These are phyloP conservation scores for Marsdenia floribunda DNA, from an alignment of 257 asterid genomes.

Conservation along the genomic window DNA sequence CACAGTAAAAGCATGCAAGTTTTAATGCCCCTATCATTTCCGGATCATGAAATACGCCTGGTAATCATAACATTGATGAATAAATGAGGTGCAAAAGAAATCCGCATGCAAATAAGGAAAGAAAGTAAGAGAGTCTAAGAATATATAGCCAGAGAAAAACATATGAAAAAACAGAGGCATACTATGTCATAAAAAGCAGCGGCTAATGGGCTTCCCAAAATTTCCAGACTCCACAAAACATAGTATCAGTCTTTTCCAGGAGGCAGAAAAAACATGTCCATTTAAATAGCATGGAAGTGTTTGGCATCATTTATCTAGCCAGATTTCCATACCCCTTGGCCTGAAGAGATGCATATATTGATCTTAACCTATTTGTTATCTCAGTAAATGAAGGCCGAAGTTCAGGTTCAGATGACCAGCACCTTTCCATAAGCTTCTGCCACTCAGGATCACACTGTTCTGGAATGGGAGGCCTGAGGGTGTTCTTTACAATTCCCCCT, in stretches of 20 bases:
- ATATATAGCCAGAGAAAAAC: neutral
- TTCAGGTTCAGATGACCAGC: conserved; percentile 59
- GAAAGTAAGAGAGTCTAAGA: neutral
- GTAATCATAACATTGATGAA: neutral
- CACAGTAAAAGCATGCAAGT: neutral
- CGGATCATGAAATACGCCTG: neutral
- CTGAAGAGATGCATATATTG: conserved; percentile 42
- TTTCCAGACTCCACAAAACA: neutral
- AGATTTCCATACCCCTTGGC: conserved; percentile 22
- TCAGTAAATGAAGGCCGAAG: conserved; percentile 70
- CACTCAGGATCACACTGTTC: conserved; percentile 61
- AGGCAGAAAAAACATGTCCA: neutral
- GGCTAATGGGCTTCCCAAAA: neutral
- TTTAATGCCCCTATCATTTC: neutral
- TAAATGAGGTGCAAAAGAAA: neutral
- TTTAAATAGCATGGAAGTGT: conserved; percentile 28
- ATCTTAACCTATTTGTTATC: conserved; percentile 50
- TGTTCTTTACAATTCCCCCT: conserved; percentile 72
- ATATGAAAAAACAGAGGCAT: neutral
- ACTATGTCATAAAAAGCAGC: neutral
- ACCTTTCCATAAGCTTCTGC: conserved; percentile 65
- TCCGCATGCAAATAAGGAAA: neutral
- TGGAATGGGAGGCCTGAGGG: conserved; percentile 66
- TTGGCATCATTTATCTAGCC: conserved; percentile 26
- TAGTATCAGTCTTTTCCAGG: neutral